These are phyloP conservation scores for Reticulascus tulasneorum DNA, from an alignment of 2,329 filamentous ascomycete genomes.

Conservation along the genomic window DNA sequence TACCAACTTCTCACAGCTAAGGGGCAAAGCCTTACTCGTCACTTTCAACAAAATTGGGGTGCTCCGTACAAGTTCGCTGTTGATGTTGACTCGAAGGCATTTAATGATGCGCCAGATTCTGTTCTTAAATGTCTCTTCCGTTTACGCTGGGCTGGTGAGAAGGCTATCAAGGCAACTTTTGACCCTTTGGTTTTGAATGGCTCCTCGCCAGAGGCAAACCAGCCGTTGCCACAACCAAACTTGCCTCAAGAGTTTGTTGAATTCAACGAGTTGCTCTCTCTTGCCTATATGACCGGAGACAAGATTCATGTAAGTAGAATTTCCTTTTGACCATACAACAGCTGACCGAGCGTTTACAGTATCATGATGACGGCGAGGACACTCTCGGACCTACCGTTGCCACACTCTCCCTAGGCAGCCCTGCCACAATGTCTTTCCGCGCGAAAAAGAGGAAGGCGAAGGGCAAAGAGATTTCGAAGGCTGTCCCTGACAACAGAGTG, in stretches of 20 bases:
- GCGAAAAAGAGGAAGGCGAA: slow-evolving; percentile 43
- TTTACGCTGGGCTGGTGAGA: slow-evolving; percentile 49
- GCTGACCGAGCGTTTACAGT: slow-evolving; percentile 30
- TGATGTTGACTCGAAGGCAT: slow-evolving; percentile 44
- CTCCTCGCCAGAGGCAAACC: too few relatives aligned
- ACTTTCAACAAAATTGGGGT: slow-evolving; percentile 56
- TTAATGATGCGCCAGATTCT: slow-evolving; percentile 41
- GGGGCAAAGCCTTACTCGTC: slow-evolving; percentile 42
- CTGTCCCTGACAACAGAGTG: too few relatives aligned
- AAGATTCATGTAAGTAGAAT: slow-evolving; percentile 46
- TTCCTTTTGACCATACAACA: background rate
- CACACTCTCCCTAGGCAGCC: slow-evolving; percentile 55
- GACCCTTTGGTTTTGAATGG: slow-evolving; percentile 2
- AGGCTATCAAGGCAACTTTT: slow-evolving; percentile 12
- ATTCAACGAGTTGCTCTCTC: slow-evolving; percentile 61
- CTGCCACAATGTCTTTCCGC: slow-evolving; percentile 54
- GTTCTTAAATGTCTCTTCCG: slow-evolving; percentile 48
- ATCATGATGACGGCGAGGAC: slow-evolving; percentile 63
- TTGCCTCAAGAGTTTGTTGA: slow-evolving; percentile 27
- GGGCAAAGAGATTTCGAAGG: background rate
- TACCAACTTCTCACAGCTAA: slow-evolving; percentile 26
- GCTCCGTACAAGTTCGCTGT: slow-evolving; percentile 66
- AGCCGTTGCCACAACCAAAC: slow-evolving; percentile 12
- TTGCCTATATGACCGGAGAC: slow-evolving; percentile 59
- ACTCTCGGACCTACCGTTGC: slow-evolving; percentile 60